Evolutionary conservation across 2,329 filamentous ascomycete species (phyloP).

Genomic region (Ascomycota sp.): DNA sequence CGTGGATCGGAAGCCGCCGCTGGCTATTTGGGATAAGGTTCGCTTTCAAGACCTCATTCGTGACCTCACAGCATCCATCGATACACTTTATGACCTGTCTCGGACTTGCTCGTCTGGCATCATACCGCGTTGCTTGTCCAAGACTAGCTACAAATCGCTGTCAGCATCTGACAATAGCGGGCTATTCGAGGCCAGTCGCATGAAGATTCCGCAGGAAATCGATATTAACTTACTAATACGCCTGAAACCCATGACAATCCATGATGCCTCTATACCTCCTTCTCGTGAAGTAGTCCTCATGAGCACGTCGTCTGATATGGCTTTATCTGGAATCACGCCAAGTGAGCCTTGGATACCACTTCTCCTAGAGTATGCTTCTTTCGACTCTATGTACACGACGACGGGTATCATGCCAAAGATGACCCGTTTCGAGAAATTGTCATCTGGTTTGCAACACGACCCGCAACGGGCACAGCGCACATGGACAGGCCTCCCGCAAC

Average conservation of each 20-base stretch:
- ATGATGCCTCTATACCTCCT: slow-evolving; percentile 6
- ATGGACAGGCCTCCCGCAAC: slow-evolving; percentile 37
- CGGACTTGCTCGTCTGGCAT: slow-evolving; percentile 32
- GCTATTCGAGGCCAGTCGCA: slow-evolving; percentile 35
- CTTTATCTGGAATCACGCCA: slow-evolving; percentile 18
- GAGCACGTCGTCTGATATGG: slow-evolving; percentile 29
- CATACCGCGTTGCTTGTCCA: slow-evolving; percentile 9
- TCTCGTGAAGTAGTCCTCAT: slow-evolving; percentile 9
- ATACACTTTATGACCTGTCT: slow-evolving; percentile 58
- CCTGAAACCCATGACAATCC: slow-evolving; percentile 13
- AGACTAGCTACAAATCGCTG: slow-evolving; percentile 14
- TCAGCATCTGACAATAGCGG: slow-evolving; percentile 21
- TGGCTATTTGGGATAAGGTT: slow-evolving; percentile 45
- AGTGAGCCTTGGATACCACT: slow-evolving; percentile 29
- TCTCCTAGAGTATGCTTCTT: slow-evolving; percentile 48
- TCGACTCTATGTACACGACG: slow-evolving; percentile 36
- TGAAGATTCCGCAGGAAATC: slow-evolving; percentile 38
- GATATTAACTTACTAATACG: slow-evolving; percentile 20
- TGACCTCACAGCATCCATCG: slow-evolving; percentile 56
- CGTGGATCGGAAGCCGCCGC: slow-evolving; percentile 29
- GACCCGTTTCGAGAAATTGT: slow-evolving; percentile 41
- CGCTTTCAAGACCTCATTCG: slow-evolving; percentile 53
- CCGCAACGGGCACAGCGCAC: slow-evolving; percentile 28
- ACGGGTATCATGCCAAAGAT: slow-evolving; percentile 42
- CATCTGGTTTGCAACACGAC: slow-evolving; percentile 31